phyloP scores from a whole-genome alignment of 768 basidiomycete species.

The Tulasnella calospora region DNA sequence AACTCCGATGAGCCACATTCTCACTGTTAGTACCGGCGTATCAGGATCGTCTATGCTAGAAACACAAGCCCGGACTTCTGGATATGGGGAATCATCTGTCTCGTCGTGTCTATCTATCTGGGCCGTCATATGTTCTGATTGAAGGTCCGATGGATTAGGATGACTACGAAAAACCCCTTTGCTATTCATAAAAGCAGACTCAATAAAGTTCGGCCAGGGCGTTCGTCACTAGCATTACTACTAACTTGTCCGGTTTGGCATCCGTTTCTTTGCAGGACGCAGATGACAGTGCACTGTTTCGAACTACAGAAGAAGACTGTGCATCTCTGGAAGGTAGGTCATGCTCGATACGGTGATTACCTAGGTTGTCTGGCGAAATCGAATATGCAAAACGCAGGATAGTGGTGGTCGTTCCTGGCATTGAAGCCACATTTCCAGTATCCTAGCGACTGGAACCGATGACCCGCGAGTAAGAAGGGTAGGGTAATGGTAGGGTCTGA shows the following conservation, averaged over 20 bases:
- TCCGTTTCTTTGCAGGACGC: neutral
- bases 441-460: neutral
- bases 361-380: neutral
- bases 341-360: neutral
- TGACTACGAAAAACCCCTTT: neutral
- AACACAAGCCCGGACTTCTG: slow-evolving; percentile 95
- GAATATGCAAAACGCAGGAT: neutral
- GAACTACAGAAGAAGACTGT: neutral
- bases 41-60: slow-evolving; percentile 97
- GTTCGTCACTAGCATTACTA: neutral
- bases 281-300: neutral
- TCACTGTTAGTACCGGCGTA: slow-evolving; percentile 89
- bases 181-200: neutral
- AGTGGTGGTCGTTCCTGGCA: neutral
- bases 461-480: neutral
- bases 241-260: neutral
- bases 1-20: slow-evolving; percentile 84
- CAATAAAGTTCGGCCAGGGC: neutral
- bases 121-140: slow-evolving; percentile 1
- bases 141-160: neutral
- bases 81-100: slow-evolving; percentile 87
- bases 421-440: neutral
- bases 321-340: neutral
- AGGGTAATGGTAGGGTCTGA: neutral
- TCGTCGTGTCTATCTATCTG: slow-evolving; percentile 40